These are phyloP conservation scores for Rhizoclosmatium globosum DNA, from an alignment of 192 early-diverging fungal species.

Conservation along the genomic window DNA sequence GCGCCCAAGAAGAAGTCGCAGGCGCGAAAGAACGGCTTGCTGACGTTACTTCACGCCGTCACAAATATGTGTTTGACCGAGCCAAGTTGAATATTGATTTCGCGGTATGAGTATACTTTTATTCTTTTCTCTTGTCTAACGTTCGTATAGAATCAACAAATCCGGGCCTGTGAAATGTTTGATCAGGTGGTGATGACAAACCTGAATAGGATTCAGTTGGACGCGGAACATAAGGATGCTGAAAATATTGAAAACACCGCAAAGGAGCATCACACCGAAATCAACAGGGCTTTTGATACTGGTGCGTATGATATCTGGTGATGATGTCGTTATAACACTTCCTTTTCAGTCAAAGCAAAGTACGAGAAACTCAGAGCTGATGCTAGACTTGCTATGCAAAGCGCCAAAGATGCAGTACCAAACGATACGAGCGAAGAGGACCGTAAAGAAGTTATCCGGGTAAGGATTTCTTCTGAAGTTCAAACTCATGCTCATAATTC, in stretches of 20 bases:
- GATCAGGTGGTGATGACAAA: slow-evolving; percentile 26
- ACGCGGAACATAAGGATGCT: slow-evolving; percentile 27
- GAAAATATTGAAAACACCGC: background rate
- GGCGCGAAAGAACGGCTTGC: slow-evolving; percentile 28
- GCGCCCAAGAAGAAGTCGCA: slow-evolving; percentile 7
- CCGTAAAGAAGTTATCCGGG: slow-evolving; percentile 58
- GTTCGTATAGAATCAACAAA: slow-evolving; percentile 31
- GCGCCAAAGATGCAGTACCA: slow-evolving; percentile 60
- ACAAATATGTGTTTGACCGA: slow-evolving; percentile 20
- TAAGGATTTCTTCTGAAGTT: slow-evolving; percentile 7
- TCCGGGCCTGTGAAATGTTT: slow-evolving; percentile 30
- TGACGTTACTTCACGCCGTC: slow-evolving; percentile 6
- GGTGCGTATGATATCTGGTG: background rate
- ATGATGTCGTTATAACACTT: background rate
- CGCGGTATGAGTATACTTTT: slow-evolving; percentile 19
- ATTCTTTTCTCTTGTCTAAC: background rate
- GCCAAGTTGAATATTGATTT: slow-evolving; percentile 39
- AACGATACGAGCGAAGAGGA: slow-evolving; percentile 63
- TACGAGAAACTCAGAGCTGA: background rate
- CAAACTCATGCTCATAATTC: slow-evolving; percentile 28
- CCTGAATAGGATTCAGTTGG: slow-evolving; percentile 32
- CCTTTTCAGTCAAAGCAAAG: slow-evolving; percentile 4
- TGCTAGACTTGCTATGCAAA: slow-evolving; percentile 54
- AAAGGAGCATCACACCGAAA: slow-evolving; percentile 8
- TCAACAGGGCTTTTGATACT: background rate